Conservation (phyloP, 352 stramenopile species). For the Phytophthora tentaculata region DNA sequence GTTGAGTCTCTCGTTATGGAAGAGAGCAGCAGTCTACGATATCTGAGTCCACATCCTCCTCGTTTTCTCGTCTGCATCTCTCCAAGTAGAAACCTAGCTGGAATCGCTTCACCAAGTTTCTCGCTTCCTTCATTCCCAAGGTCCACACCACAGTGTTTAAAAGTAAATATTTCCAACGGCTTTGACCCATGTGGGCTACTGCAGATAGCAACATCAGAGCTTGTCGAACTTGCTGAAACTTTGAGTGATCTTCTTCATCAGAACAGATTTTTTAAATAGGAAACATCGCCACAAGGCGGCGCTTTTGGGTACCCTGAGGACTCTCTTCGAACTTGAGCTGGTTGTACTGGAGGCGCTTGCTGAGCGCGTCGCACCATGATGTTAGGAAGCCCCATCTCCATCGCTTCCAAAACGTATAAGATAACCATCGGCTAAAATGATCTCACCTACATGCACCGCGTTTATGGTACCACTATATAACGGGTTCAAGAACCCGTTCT, state of each 20-base stretch:
- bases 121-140: background rate
- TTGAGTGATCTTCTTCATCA: background rate
- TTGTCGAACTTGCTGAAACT: conserved; percentile 21
- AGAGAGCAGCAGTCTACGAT: conserved; percentile 13
- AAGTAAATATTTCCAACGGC: conserved; percentile 32
- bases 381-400: conserved; percentile 21
- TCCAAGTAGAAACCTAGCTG: conserved; percentile 4
- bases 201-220: conserved; percentile 32
- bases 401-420: too few relatives aligned
- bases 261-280: conserved; percentile 11
- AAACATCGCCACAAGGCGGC: conserved; percentile 10
- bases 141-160: conserved; percentile 22
- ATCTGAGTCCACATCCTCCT: background rate
- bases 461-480: too few relatives aligned
- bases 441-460: too few relatives aligned
- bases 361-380: conserved; percentile 18
- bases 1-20: background rate
- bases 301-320: conserved; percentile 1
- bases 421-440: too few relatives aligned
- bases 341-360: background rate
- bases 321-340: conserved; percentile 3
- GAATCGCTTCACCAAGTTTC: conserved; percentile 8
- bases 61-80: background rate
- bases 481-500: too few relatives aligned
- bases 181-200: conserved; percentile 27